These are phyloP conservation scores for Aspergillus fischeri DNA, from an alignment of 2,329 filamentous ascomycete species.

Conservation along the genomic window DNA sequence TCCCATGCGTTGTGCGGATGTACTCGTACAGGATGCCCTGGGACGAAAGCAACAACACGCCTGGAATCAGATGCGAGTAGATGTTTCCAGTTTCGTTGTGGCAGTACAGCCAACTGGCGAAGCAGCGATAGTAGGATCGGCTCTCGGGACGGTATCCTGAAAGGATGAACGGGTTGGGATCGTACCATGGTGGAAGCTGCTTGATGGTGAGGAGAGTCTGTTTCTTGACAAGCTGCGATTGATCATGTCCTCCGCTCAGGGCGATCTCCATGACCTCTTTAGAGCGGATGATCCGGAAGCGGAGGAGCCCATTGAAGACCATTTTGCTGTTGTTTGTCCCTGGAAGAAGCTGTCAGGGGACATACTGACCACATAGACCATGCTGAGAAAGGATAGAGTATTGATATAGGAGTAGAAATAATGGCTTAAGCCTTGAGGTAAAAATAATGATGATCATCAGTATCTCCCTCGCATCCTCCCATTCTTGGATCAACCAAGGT, in stretches of 20 bases:
- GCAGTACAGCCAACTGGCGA: slow-evolving; percentile 40
- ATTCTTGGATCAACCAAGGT: not conserved
- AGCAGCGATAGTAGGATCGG: slow-evolving; percentile 32
- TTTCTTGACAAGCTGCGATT: not conserved
- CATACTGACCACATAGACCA: not conserved
- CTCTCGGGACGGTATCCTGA: slow-evolving; percentile 44
- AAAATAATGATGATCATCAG: not conserved
- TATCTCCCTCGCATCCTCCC: not conserved
- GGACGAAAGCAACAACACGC: slow-evolving; percentile 17
- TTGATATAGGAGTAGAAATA: not conserved
- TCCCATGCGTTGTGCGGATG: slow-evolving; percentile 1
- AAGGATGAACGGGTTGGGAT: slow-evolving; percentile 41
- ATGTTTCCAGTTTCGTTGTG: slow-evolving; percentile 47
- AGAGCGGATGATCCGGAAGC: not conserved
- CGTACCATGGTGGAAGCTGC: slow-evolving; percentile 42
- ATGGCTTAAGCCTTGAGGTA: not conserved
- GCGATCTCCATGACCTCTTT: not conserved
- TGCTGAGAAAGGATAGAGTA: not conserved
- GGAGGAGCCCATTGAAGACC: slow-evolving; percentile 4
- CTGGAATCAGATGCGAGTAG: slow-evolving; percentile 45
- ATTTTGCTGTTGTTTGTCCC: not conserved
- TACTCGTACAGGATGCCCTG: slow-evolving; percentile 7
- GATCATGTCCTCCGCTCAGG: not conserved
- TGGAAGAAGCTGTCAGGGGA: not conserved
- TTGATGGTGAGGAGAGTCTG: slow-evolving; percentile 27